A percentile compares a stretch with the other conserved stretches of the same genome.
Conservation (phyloP, 768 basidiomycete genomes). For the Kwoniella sp. region DNA sequence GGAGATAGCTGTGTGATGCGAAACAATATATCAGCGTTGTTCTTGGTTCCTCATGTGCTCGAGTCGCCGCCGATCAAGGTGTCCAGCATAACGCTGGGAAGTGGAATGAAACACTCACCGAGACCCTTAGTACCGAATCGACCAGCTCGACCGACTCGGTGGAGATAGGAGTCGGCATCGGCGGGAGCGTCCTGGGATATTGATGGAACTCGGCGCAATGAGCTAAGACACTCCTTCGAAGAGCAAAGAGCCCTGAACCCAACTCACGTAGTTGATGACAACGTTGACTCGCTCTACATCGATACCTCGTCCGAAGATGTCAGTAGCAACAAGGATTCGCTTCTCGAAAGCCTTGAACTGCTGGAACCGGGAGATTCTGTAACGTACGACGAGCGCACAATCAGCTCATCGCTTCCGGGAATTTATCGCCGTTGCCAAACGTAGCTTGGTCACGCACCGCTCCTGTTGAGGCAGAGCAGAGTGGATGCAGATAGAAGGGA, state of each 20-base stretch:
- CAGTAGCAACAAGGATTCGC: constrained; percentile 96
- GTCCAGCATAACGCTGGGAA: too few relatives aligned
- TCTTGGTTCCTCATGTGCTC: too few relatives aligned
- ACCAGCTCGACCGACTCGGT: constrained; percentile 97
- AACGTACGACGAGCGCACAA: background rate
- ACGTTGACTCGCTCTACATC: constrained; percentile 99
- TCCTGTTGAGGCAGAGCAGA: constrained; percentile 93
- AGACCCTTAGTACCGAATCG: constrained; percentile 99
- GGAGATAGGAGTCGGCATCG: constrained; percentile 97
- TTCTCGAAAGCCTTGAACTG: constrained; percentile 99
- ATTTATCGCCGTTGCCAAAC: background rate
- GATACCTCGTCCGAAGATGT: constrained; percentile 98
- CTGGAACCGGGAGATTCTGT: constrained; percentile 88
- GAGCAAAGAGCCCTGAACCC: too few relatives aligned
- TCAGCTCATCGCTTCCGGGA: background rate
- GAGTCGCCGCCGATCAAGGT: too few relatives aligned
- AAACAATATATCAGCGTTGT: constrained; percentile 1
- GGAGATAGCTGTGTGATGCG: constrained; percentile 67
- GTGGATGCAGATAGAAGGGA: constrained; percentile 96
- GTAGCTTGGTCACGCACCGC: constrained; percentile 64
- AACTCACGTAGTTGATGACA: constrained; percentile 81
- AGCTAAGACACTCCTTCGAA: too few relatives aligned
- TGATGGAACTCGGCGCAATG: too few relatives aligned
- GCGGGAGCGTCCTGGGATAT: constrained; percentile 89
- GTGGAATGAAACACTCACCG: too few relatives aligned